These are phyloP conservation scores for Saururus chinensis DNA, from an alignment of 164 flowering plant genomes.

Conservation along the genomic window DNA sequence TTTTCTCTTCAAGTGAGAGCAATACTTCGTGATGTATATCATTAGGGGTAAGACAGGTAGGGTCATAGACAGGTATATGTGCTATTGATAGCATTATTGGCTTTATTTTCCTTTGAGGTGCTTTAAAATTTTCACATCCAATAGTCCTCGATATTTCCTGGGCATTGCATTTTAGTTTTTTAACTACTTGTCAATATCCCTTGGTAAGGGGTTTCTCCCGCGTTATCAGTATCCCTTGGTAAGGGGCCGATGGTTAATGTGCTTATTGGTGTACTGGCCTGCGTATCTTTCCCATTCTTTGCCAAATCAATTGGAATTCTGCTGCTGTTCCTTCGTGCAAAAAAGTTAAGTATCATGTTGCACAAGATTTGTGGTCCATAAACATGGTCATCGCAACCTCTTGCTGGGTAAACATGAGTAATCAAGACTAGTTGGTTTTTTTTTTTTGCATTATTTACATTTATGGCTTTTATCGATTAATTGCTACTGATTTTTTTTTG, in stretches of 20 bases:
- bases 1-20: not conserved
- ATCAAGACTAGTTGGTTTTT: conserved; percentile 55
- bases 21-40: not conserved
- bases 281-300: conserved; percentile 9
- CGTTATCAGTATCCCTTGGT: conserved; percentile 30
- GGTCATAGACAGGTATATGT: not conserved
- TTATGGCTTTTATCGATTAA: conserved; percentile 19
- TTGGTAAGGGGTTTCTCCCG: conserved; percentile 29
- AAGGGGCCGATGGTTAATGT: conserved; percentile 20
- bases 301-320: conserved; percentile 21
- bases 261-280: conserved; percentile 9
- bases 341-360: conserved; percentile 42
- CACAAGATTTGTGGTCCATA: conserved; percentile 32
- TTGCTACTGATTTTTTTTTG: conserved; percentile 47
- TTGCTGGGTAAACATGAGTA: conserved; percentile 45
- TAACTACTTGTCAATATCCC: conserved; percentile 14
- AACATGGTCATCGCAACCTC: conserved; percentile 12
- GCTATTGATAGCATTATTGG: no score
- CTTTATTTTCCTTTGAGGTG: not conserved
- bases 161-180: not conserved
- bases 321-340: conserved; percentile 31
- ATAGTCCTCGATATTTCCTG: not conserved
- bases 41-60: not conserved
- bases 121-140: not conserved
- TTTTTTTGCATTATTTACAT: conserved; percentile 18